Evolutionary conservation across 2,329 filamentous ascomycete genomes (phyloP).

Genomic region (Nemania sp.): DNA sequence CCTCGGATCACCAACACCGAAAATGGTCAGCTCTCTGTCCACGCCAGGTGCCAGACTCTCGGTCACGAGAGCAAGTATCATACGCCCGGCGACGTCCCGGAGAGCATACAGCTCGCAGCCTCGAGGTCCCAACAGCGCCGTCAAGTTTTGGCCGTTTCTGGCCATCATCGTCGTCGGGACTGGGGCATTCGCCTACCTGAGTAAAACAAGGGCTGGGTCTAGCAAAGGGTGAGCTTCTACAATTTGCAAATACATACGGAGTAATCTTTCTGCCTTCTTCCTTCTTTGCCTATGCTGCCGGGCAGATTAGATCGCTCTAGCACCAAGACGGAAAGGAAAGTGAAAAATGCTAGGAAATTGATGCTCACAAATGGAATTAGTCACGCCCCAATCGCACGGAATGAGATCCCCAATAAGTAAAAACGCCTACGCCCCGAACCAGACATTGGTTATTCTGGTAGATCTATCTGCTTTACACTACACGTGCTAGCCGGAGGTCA

Average conservation of each 20-base stretch:
- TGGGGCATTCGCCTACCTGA: conserved; percentile 54
- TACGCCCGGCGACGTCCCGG: background rate
- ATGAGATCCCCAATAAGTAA: conserved; percentile 27
- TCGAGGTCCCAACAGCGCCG: conserved; percentile 38
- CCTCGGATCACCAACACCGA: background rate
- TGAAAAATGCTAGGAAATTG: background rate
- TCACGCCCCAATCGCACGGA: conserved; percentile 24
- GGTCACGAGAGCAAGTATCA: background rate
- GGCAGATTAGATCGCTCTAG: too few species aligned
- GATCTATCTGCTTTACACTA: too few species aligned
- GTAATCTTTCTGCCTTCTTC: too few species aligned
- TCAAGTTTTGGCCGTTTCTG: conserved; percentile 64
- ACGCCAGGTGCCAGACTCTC: conserved; percentile 2
- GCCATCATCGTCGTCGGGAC: conserved; percentile 52
- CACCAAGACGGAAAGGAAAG: background rate
- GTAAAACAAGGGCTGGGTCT: conserved; percentile 54
- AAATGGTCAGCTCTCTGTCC: conserved; percentile 4
- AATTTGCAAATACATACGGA: too few species aligned
- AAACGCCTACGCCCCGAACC: background rate
- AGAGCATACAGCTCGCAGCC: conserved; percentile 49
- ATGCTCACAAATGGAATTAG: conserved; percentile 19
- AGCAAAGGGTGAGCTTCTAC: conserved; percentile 49
- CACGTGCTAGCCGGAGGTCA: too few species aligned
- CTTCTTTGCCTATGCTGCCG: too few species aligned
- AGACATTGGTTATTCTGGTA: too few species aligned